A percentile compares a stretch with the other conserved stretches of the same genome.
Evolutionary conservation across 257 asterid genomes (phyloP).

Genomic region (Sherardia arvensis): DNA sequence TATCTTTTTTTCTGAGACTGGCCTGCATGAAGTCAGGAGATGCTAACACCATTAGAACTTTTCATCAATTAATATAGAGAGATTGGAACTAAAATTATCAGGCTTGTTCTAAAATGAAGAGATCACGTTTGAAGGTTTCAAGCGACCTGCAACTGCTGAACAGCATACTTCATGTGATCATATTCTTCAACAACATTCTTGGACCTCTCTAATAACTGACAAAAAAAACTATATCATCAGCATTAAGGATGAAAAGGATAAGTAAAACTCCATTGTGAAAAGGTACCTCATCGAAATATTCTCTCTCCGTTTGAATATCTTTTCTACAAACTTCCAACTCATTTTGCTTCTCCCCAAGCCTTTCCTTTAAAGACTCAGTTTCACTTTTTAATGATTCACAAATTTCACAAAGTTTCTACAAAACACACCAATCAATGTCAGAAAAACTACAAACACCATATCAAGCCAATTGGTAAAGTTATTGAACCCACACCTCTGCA

Average conservation of each 20-base stretch:
- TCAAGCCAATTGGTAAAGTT: too few species aligned
- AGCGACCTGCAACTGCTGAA: constrained; percentile 46
- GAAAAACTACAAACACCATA: too few species aligned
- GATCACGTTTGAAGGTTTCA: neutral
- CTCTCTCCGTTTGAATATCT: constrained; percentile 53
- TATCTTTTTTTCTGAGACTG: constrained; percentile 51
- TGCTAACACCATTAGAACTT: neutral
- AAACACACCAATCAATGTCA: neutral
- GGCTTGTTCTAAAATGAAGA: too few species aligned
- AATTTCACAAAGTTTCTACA: constrained; percentile 63
- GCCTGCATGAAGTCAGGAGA: constrained; percentile 12
- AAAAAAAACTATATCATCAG: neutral
- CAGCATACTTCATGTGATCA: constrained; percentile 47
- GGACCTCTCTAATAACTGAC: constrained; percentile 51
- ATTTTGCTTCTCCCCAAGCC: constrained; percentile 39
- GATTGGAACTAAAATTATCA: neutral
- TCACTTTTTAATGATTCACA: constrained; percentile 46
- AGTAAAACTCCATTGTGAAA: neutral
- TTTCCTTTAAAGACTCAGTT: constrained; percentile 46
- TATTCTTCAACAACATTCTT: constrained; percentile 60
- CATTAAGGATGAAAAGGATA: neutral
- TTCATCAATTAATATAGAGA: neutral
- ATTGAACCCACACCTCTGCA: too few species aligned
- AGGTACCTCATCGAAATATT: constrained; percentile 38
- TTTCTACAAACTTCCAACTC: constrained; percentile 55